Base-by-base conservation (phyloP, 768 basidiomycete genomes). In the Termitomyces sp. region DNA sequence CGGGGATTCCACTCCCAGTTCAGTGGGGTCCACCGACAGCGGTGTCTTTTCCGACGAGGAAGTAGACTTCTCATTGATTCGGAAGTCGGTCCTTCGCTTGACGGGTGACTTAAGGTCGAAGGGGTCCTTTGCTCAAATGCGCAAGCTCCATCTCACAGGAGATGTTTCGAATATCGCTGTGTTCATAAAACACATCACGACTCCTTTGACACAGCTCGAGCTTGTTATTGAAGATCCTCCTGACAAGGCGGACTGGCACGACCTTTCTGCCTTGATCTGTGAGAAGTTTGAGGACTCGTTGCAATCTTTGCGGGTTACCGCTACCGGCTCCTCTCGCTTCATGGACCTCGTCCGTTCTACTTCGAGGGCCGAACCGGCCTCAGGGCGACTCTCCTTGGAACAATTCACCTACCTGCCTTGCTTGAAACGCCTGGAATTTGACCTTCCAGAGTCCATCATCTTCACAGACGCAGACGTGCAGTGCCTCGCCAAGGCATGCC, bases 181-280 rank as follows among this genome's bases (percentile, higher is more conserved):
- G 7, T 92, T 91, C 75, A 70, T 91, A 62, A 84, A 80, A 64
- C 87, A 89, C 65, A 69, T 91, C 64, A 79, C 83, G 20, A 83
- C 82, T 68, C 77, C 81, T n/a, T 72, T 91, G 66, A 75, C 77
- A n/a, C 79, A 82, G 52, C 77, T 92, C 53, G 90, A 91, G 49
- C 82, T 92, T 39, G 76, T 86, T 68, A 87, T 92, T 62, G 90
- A 92, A 62, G 90, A 92, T 64, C 88, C 90, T 16, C 88, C 88
- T 22, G 84, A 85, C 66, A 79, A 80, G 57, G 80, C 79, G 8
- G 89, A 91, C 65, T 92, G 90, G 90, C 84, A 83, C 59, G 84
- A 90, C 61, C 76, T 91, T 20, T 88, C 83, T 42, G 72, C 71
- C 46, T 67, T 87, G 65, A 78, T 91, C 52, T 84, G 80, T 63